Evolutionary conservation across 2,329 filamentous ascomycete genomes (phyloP).

Genomic region (Basipetospora chlamydospora): DNA sequence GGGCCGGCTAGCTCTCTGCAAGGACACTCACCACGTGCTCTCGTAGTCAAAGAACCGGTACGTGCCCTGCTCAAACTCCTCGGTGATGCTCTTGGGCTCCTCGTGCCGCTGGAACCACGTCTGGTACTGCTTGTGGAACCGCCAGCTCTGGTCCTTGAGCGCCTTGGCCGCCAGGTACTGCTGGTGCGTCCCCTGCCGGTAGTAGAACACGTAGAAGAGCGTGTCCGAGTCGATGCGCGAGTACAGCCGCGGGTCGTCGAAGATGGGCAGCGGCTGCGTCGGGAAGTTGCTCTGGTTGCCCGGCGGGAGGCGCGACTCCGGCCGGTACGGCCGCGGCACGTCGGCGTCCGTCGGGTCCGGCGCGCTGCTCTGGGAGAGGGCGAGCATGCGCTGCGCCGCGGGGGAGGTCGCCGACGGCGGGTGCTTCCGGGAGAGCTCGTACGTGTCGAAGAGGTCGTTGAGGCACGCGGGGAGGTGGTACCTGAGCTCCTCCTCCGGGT

Average conservation of each 20-base stretch:
- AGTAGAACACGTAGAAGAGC: constrained; percentile 98
- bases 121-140: constrained; percentile 98
- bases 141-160: constrained; percentile 96
- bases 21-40: constrained; percentile 71
- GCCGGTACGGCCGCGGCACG: constrained; percentile 69
- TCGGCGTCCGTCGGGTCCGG: constrained; percentile 70
- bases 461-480: constrained; percentile 84
- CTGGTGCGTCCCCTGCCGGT: constrained; percentile 89
- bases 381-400: constrained; percentile 59
- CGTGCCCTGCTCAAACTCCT: constrained; percentile 96
- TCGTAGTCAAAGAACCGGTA: constrained; percentile 99
- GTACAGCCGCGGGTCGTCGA: constrained; percentile 83
- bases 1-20: neutral
- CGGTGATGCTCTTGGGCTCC: constrained; percentile 95
- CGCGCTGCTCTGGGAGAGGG: constrained; percentile 55
- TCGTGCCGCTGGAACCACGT: constrained; percentile 99
- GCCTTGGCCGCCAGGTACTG: constrained; percentile 92
- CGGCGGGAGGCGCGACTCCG: constrained; percentile 60
- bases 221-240: constrained; percentile 86
- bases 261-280: constrained; percentile 78
- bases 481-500: constrained; percentile 58
- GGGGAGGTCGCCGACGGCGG: constrained; percentile 46
- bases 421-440: constrained; percentile 67
- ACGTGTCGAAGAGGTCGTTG: constrained; percentile 81
- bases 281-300: constrained; percentile 78